These are phyloP conservation scores for Seiridium unicorne DNA, from an alignment of 2,329 filamentous ascomycete genomes.

Conservation along the genomic window DNA sequence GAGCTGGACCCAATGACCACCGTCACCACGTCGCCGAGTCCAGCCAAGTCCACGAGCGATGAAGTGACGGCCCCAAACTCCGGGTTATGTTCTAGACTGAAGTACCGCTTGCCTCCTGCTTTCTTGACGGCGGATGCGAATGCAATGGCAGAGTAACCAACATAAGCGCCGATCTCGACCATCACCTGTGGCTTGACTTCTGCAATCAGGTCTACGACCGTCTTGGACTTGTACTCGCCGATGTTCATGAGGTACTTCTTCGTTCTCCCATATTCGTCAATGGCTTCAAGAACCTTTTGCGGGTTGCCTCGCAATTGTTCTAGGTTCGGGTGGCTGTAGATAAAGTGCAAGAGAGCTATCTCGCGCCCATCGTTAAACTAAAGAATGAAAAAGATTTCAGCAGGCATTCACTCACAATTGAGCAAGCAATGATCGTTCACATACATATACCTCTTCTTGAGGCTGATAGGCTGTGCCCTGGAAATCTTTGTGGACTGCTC, in stretches of 20 bases:
- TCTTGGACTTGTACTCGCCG: constrained; percentile 70
- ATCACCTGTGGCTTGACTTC: constrained; percentile 65
- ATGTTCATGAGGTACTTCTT: constrained; percentile 79
- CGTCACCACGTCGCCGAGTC: constrained; percentile 67
- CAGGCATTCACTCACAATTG: constrained; percentile 12
- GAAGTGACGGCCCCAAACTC: constrained; percentile 71
- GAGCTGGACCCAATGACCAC: constrained; percentile 70
- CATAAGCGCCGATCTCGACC: constrained; percentile 78
- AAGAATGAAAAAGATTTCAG: neutral
- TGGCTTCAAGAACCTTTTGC: constrained; percentile 60
- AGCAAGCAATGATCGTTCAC: neutral
- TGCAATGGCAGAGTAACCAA: constrained; percentile 78
- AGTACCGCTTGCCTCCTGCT: constrained; percentile 65
- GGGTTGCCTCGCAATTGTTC: constrained; percentile 65
- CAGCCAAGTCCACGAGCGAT: constrained; percentile 70
- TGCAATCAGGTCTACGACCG: constrained; percentile 67
- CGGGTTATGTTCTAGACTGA: constrained; percentile 70
- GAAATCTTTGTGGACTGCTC: constrained; percentile 23
- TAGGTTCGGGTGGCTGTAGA: constrained; percentile 61
- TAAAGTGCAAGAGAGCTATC: constrained; percentile 68
- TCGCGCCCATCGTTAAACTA: constrained; percentile 71
- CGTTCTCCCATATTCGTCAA: constrained; percentile 67
- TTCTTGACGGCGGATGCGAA: constrained; percentile 67
- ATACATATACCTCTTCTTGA: constrained; percentile 38
- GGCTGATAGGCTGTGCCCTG: constrained; percentile 37